Percentiles rank a stretch among this genome's conserved stretches.
Conservation (phyloP, 1,284 basidiomycete species). For the Cronartium quercuum region DNA sequence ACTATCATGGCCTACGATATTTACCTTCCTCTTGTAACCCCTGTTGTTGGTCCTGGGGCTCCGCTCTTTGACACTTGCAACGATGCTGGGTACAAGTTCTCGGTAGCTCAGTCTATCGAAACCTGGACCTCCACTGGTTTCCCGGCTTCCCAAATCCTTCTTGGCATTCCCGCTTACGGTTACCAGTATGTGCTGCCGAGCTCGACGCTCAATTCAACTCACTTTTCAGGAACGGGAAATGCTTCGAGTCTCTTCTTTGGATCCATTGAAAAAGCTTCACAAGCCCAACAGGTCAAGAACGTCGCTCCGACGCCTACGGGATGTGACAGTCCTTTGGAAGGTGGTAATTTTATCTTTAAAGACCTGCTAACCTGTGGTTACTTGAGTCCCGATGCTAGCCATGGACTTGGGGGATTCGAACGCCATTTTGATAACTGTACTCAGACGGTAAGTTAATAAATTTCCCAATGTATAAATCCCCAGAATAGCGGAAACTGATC, state of each 20-base stretch:
- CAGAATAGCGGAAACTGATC: not conserved
- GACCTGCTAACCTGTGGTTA: slow-evolving; percentile 26
- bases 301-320: not conserved
- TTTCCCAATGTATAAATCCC: too few species aligned
- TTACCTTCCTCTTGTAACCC: slow-evolving; percentile 5
- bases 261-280: slow-evolving; percentile 18
- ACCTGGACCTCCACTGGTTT: slow-evolving; percentile 28
- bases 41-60: slow-evolving; percentile 13
- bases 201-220: slow-evolving; percentile 5
- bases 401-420: slow-evolving; percentile 22
- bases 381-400: slow-evolving; percentile 3
- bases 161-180: slow-evolving; percentile 22
- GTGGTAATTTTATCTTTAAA: slow-evolving; percentile 21
- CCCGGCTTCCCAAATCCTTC: slow-evolving; percentile 22
- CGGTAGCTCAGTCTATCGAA: not conserved
- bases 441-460: slow-evolving; percentile 23
- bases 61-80: slow-evolving; percentile 31
- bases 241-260: slow-evolving; percentile 26
- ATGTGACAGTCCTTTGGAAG: slow-evolving; percentile 2
- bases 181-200: slow-evolving; percentile 12
- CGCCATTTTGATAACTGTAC: slow-evolving; percentile 35
- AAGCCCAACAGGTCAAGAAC: slow-evolving; percentile 4
- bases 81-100: slow-evolving; percentile 6
- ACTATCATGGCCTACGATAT: slow-evolving; percentile 37
- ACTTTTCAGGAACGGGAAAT: slow-evolving; percentile 27